Evolutionary conservation across 768 basidiomycete genomes (phyloP).

Genomic region (Russula abietina): DNA sequence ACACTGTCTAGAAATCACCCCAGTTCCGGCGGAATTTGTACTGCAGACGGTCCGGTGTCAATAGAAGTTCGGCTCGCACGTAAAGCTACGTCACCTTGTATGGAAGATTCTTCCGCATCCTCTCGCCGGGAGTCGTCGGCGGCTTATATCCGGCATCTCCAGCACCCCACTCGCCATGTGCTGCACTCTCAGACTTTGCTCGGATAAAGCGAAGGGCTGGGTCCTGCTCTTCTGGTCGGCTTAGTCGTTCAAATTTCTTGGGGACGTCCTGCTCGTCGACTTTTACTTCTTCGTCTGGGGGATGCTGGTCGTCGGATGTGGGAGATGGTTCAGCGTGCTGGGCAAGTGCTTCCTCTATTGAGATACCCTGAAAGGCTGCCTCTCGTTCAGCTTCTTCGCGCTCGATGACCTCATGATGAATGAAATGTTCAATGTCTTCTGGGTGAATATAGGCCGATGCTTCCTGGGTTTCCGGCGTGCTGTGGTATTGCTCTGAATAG

Average conservation of each 20-base stretch:
- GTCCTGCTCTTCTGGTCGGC: conserved; percentile 66
- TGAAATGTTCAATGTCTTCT: conserved; percentile 90
- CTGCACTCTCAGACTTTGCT: conserved; percentile 47
- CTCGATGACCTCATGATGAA: conserved; percentile 83
- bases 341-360: conserved; percentile 61
- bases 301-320: neutral
- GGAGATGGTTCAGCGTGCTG: conserved; percentile 35
- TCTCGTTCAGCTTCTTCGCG: conserved; percentile 76
- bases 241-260: conserved; percentile 41
- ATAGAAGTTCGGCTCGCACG: conserved; percentile 24
- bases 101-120: conserved; percentile 75
- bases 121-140: conserved; percentile 69
- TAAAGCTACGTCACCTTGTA: conserved; percentile 63
- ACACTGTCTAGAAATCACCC: conserved; percentile 53
- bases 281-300: conserved; percentile 1
- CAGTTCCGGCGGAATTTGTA: conserved; percentile 86
- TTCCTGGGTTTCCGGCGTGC: conserved; percentile 94
- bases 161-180: conserved; percentile 63
- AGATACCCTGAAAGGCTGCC: conserved; percentile 76
- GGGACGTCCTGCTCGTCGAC: conserved; percentile 29
- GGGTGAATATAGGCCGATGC: conserved; percentile 92
- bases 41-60: conserved; percentile 64
- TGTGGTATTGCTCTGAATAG: conserved; percentile 76
- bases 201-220: conserved; percentile 55
- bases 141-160: conserved; percentile 65